Evolutionary conservation across 2,329 filamentous ascomycete genomes (phyloP).

Genomic region (Aspergillus eucalypticola): DNA sequence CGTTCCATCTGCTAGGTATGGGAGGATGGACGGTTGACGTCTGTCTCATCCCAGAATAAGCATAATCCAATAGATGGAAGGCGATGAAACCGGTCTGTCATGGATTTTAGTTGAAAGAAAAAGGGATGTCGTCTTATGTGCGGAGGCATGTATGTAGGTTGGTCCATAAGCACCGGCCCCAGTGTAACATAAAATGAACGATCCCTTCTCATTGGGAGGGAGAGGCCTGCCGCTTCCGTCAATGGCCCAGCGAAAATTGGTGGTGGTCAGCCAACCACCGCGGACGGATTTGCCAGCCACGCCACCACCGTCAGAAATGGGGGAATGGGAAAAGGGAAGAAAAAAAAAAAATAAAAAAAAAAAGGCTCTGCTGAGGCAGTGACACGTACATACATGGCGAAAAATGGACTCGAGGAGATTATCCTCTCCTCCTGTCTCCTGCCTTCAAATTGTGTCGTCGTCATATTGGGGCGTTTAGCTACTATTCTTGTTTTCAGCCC

Average conservation of each 20-base stretch:
- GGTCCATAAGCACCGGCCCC: background rate
- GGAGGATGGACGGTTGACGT: background rate
- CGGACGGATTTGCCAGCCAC: constrained; percentile 20
- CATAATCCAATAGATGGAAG: background rate
- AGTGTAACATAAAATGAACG: background rate
- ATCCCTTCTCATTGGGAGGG: background rate
- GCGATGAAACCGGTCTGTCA: constrained; percentile 1
- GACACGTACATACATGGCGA: constrained; percentile 9
- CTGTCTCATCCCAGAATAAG: constrained; percentile 1
- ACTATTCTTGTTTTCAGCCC: background rate
- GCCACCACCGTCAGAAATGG: constrained; percentile 9
- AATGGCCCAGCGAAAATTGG: constrained; percentile 6
- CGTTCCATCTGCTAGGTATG: too few relatives aligned
- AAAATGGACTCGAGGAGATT: background rate
- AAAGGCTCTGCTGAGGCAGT: constrained; percentile 8
- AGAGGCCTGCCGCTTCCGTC: constrained; percentile 3
- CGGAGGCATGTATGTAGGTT: background rate
- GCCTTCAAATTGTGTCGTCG: background rate
- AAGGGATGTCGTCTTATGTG: background rate
- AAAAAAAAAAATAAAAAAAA: background rate
- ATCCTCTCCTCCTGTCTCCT: background rate
- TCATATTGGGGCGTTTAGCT: background rate
- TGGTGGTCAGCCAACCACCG: constrained; percentile 21
- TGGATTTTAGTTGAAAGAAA: background rate
- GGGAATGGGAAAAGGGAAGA: background rate